Evolutionary conservation across 768 basidiomycete genomes (phyloP).

Genomic region (Lentinus tigrinus): DNA sequence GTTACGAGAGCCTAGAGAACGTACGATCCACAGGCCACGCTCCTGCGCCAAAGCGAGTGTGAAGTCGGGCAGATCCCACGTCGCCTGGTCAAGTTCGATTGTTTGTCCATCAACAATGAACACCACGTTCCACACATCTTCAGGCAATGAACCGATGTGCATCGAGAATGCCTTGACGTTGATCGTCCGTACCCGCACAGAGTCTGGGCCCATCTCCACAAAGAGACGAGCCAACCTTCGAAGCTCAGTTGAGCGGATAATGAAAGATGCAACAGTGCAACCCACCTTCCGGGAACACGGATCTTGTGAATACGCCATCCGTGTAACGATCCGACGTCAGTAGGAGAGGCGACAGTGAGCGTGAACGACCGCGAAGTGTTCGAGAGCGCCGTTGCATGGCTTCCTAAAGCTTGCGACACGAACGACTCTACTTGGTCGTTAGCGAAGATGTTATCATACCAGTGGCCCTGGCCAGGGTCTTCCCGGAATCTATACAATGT

Average conservation of each 20-base stretch:
- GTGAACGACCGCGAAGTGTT: slow-evolving; percentile 46
- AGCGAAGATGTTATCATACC: slow-evolving; percentile 62
- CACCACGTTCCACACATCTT: neutral
- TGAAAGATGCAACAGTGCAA: neutral
- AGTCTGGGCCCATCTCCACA: slow-evolving; percentile 18
- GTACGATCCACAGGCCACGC: slow-evolving; percentile 8
- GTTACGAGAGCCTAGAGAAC: neutral
- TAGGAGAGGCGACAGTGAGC: slow-evolving; percentile 68
- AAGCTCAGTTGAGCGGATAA: too few relatives aligned
- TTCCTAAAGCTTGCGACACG: slow-evolving; percentile 37
- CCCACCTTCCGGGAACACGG: slow-evolving; percentile 66
- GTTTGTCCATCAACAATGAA: slow-evolving; percentile 10
- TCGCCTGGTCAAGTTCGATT: neutral
- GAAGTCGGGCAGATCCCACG: neutral
- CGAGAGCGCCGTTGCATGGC: slow-evolving; percentile 2
- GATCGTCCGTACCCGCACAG: slow-evolving; percentile 18
- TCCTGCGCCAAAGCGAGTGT: neutral
- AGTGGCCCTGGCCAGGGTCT: slow-evolving; percentile 62
- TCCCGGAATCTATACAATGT: slow-evolving; percentile 51
- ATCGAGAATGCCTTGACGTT: slow-evolving; percentile 29
- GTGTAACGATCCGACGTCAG: slow-evolving; percentile 66
- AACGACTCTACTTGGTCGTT: slow-evolving; percentile 58
- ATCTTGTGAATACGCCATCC: slow-evolving; percentile 68
- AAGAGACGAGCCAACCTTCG: slow-evolving; percentile 40
- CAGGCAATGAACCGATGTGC: neutral